phyloP scores from a whole-genome alignment of 208 protist species.

The Crithidia mellificae region DNA sequence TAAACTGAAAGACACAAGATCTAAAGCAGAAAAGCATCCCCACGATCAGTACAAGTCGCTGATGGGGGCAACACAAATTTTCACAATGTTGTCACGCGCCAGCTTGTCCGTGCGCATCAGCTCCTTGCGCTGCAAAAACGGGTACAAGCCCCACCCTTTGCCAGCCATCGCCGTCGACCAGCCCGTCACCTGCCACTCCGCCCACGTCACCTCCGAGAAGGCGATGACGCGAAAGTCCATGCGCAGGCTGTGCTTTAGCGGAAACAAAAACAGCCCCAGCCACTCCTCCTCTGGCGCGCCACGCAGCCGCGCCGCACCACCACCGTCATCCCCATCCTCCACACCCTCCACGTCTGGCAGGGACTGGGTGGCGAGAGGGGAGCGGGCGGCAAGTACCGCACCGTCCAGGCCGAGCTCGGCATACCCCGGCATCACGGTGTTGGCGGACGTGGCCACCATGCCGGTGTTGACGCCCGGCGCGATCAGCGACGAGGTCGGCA shows the following conservation, averaged over 20 bases:
- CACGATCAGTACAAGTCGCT: conserved; percentile 66
- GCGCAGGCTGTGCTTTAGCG: conserved; percentile 49
- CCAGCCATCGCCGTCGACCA: conserved; percentile 55
- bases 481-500: conserved; percentile 2
- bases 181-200: conserved; percentile 66
- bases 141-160: conserved; percentile 75
- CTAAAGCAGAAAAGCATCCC: neutral
- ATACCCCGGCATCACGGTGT: neutral
- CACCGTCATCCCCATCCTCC: neutral
- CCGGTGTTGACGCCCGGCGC: conserved; percentile 7
- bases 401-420: neutral
- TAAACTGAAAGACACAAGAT: too few species aligned
- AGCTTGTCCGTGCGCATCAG: conserved; percentile 71
- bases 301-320: neutral
- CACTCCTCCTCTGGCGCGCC: conserved; percentile 42
- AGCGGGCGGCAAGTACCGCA: neutral
- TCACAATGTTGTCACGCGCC: conserved; percentile 65
- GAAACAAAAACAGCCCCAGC: conserved; percentile 72
- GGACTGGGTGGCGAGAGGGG: conserved; percentile 10
- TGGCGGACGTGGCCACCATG: conserved; percentile 8
- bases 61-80: conserved; percentile 69
- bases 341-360: neutral
- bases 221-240: conserved; percentile 75
- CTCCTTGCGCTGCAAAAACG: conserved; percentile 60
- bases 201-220: conserved; percentile 72